Base-by-base conservation (phyloP, 352 stramenopile genomes). In the Lagenidium sp. region DNA sequence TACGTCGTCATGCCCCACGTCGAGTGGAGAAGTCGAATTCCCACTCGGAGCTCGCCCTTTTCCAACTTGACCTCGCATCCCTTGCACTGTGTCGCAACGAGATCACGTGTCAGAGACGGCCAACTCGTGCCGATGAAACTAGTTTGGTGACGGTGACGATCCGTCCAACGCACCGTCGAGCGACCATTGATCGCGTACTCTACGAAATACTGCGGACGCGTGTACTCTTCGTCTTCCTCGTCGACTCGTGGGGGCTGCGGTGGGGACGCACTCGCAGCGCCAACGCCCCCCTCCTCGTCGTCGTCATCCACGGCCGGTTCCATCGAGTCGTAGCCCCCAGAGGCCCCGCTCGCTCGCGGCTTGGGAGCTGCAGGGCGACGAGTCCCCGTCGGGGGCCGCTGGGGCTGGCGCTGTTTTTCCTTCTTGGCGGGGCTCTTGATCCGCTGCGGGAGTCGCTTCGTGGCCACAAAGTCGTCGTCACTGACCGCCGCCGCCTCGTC, bases 1-100 rank as follows among this genome's bases (percentile, higher is more conserved):
- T 93, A 93, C 18, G 62, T 87, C 0, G 68, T 86, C 30, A 74
- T 54, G 10, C 80, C 80, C 47, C 90, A 93, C 25, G 87, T 82
- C 13, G 80, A 93, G 48, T 93, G 77, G 12, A 58, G 65, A 6
- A 93, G 64, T 16, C 53, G 41, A 16, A 93, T 48, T 5, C 70
- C 69, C 4, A 93, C 53, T 18, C 74, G 73, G 16, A 93, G 23
- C 0, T 45, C 28, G 16, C 57, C 68, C 8, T 53, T 57, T 12
- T 37, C 24, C 4, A 93, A 37, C 42, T 83, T 85, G 24, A 73
- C 23, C 24, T 93, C 80, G 35, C 80, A 93, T 29, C 58, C 76
- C 40, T 90, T 90, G 44, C 80, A 93, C 77, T 89, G 32, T 12
- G 36, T 54, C 30, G 15, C 25, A 28, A 15, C 34, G 2, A 38